These are phyloP conservation scores for Sporothrix pseudoabietina DNA, from an alignment of 2,329 filamentous ascomycete species.

Conservation along the genomic window DNA sequence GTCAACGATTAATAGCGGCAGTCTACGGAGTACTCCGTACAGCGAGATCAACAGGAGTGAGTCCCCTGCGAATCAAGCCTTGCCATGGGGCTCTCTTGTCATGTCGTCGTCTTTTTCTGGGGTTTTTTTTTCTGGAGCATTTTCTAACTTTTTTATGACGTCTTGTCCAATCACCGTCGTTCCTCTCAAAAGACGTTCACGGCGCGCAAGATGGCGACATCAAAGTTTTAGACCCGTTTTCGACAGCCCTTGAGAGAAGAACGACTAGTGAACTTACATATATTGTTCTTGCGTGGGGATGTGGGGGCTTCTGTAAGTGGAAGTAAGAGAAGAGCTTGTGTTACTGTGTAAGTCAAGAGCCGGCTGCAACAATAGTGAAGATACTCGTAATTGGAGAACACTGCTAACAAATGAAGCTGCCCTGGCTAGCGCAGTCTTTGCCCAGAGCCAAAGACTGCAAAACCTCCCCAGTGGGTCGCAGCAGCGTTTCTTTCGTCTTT, in stretches of 20 bases:
- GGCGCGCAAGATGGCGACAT: constrained; percentile 32
- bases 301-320: constrained; percentile 10
- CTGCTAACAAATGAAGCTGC: neutral
- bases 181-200: constrained; percentile 15
- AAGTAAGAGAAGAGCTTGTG: neutral
- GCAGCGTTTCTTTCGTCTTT: neutral
- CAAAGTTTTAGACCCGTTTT: constrained; percentile 1
- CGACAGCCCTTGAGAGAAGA: neutral
- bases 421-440: constrained; percentile 7
- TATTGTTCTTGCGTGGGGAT: constrained; percentile 8
- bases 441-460: neutral
- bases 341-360: no score
- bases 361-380: no score
- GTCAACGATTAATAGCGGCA: neutral
- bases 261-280: constrained; percentile 1
- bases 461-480: neutral
- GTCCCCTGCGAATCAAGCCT: neutral
- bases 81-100: neutral
- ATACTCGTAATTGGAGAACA: no score
- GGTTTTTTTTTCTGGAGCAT: neutral
- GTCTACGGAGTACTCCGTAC: no score
- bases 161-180: neutral
- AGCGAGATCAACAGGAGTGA: neutral
- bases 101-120: constrained; percentile 4
- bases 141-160: neutral